Evolutionary conservation across 495 filamentous ascomycete species (phyloP).

Genomic region (Massariosphaeria phaeospora): DNA sequence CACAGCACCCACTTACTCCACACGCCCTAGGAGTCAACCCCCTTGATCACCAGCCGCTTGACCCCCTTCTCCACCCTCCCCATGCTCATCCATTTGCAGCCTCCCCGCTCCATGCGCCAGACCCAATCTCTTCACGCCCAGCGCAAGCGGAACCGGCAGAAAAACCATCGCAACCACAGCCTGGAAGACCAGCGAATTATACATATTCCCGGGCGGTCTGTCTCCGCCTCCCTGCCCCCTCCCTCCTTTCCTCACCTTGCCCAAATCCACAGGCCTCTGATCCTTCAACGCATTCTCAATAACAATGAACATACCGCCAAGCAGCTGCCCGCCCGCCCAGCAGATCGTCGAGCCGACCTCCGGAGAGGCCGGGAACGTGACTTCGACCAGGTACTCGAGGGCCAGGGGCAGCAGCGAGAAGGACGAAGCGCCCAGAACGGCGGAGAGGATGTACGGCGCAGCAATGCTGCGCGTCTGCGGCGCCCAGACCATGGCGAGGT

Average conservation of each 20-base stretch:
- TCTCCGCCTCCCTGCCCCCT: constrained; percentile 36
- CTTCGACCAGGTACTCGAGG: constrained; percentile 79
- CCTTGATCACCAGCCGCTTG: constrained; percentile 2
- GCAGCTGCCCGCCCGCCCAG: constrained; percentile 75
- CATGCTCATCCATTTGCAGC: constrained; percentile 50
- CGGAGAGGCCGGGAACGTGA: constrained; percentile 81
- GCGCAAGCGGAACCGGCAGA: constrained; percentile 59
- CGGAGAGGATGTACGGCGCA: constrained; percentile 63
- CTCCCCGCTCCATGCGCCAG: constrained; percentile 56
- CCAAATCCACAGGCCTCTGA: constrained; percentile 11
- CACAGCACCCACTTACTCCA: too few relatives aligned
- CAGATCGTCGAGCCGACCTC: constrained; percentile 77
- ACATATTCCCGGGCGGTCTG: constrained; percentile 64
- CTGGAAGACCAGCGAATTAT: constrained; percentile 67
- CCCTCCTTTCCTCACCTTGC: constrained; percentile 6
- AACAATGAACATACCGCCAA: constrained; percentile 80
- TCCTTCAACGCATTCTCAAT: constrained; percentile 73
- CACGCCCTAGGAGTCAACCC: neutral
- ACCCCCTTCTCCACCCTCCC: constrained; percentile 8
- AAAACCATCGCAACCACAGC: constrained; percentile 62
- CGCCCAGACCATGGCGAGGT: constrained; percentile 76
- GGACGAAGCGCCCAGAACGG: constrained; percentile 68
- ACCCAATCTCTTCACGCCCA: constrained; percentile 52
- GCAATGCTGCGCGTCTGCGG: constrained; percentile 63
- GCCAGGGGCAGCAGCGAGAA: constrained; percentile 79